Conservation (phyloP, 2,329 filamentous ascomycete species). For the Pestalotiopsis sp. region DNA sequence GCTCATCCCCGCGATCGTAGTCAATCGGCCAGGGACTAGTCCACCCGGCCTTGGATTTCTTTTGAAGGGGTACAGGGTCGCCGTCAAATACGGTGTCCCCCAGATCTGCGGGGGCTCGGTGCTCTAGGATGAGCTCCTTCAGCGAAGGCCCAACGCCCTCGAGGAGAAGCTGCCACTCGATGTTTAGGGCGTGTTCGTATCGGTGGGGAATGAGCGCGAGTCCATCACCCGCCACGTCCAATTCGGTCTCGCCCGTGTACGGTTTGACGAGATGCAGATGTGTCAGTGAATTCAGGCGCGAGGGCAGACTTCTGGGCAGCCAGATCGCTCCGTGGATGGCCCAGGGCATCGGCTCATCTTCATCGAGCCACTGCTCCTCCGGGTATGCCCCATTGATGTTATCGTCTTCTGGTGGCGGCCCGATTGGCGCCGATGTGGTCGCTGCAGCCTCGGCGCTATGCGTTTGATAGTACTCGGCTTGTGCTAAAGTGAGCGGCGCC, state of each 20-base stretch:
- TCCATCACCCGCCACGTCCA: neutral
- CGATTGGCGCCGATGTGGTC: neutral
- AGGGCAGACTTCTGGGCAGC: slow-evolving; percentile 2
- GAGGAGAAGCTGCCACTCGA: slow-evolving; percentile 7
- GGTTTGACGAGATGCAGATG: slow-evolving; percentile 14
- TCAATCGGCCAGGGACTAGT: neutral
- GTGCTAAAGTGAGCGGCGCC: neutral
- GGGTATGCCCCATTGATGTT: neutral
- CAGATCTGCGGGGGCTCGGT: neutral
- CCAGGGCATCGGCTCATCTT: neutral
- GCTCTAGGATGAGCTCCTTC: slow-evolving; percentile 12
- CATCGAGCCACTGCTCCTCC: neutral
- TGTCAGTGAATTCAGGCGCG: neutral
- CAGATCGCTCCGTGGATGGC: slow-evolving; percentile 1
- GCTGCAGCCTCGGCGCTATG: neutral
- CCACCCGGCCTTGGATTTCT: neutral
- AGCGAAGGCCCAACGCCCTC: neutral
- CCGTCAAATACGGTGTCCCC: neutral
- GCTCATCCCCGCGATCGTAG: slow-evolving; percentile 1
- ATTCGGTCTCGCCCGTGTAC: neutral
- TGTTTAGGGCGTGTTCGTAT: slow-evolving; percentile 5
- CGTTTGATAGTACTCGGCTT: neutral
- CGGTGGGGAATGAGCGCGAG: neutral
- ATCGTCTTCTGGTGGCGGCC: neutral
- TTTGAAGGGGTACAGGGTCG: neutral